A percentile compares a stretch with the other conserved stretches of the same genome.
phyloP scores from a whole-genome alignment of 257 asterid species.

The Ilex aquifolium region DNA sequence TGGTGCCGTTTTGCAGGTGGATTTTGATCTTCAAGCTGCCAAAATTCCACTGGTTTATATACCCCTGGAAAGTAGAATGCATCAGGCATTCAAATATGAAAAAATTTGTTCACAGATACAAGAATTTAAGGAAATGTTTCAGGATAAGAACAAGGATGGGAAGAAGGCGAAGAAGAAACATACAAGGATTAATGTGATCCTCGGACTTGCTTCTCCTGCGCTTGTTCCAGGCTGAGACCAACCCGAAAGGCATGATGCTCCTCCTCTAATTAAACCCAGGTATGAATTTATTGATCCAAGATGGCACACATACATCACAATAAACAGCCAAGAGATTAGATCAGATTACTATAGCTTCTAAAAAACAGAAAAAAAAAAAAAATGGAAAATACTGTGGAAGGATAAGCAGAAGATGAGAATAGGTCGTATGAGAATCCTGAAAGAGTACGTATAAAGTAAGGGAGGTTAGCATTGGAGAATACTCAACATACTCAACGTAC shows the following conservation, averaged over 20 bases:
- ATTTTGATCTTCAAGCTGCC: conserved; percentile 60
- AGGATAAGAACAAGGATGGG: conserved; percentile 2
- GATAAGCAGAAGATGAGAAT: conserved; percentile 11
- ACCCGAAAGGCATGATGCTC: conserved; percentile 72
- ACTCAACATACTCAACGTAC: conserved; percentile 26
- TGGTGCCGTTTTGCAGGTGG: conserved; percentile 68
- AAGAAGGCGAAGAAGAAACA: conserved; percentile 11
- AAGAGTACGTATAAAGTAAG: conserved; percentile 80
- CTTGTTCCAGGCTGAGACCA: conserved; percentile 95
- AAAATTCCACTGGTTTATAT: conserved; percentile 73
- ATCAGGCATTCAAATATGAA: too few species aligned
- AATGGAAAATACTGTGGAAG: conserved; percentile 1
- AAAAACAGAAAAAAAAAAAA: too few species aligned
- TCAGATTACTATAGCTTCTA: conserved; percentile 3
- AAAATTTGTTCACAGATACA: neutral
- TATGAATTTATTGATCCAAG: neutral
- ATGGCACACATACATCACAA: conserved; percentile 10
- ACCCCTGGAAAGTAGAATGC: conserved; percentile 49
- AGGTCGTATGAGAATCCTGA: conserved; percentile 36
- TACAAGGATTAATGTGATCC: conserved; percentile 75
- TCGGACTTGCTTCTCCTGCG: conserved; percentile 91
- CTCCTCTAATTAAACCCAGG: conserved; percentile 13
- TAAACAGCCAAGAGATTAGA: neutral
- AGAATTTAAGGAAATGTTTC: neutral
- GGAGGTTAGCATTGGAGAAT: conserved; percentile 36